Percentiles rank a stretch among this genome's conserved stretches.
phyloP scores from a whole-genome alignment of 805 yeast species.

The Yarrowia sp. region DNA sequence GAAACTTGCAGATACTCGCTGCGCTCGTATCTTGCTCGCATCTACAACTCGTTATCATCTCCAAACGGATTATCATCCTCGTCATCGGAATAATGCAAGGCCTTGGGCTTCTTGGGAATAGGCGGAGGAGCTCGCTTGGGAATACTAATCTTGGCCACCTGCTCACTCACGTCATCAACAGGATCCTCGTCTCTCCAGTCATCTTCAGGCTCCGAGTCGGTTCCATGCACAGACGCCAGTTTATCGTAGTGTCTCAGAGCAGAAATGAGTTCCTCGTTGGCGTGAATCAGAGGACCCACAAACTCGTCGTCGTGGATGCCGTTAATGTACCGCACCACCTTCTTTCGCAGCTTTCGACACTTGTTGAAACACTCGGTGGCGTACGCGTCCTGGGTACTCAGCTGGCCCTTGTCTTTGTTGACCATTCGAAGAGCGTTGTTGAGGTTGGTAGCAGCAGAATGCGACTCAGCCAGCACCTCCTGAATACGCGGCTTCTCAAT shows the following conservation, averaged over 20 bases:
- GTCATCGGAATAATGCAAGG: slow-evolving; percentile 45
- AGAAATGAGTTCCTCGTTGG: slow-evolving; percentile 86
- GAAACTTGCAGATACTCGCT: too few species aligned
- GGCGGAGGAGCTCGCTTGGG: slow-evolving; percentile 43
- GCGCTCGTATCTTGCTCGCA: too few species aligned
- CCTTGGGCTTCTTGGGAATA: slow-evolving; percentile 39
- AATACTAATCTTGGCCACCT: slow-evolving; percentile 27
- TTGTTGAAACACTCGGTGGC: slow-evolving; percentile 73
- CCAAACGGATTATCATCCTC: slow-evolving; percentile 58
- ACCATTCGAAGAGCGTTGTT: slow-evolving; percentile 61
- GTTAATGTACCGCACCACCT: slow-evolving; percentile 82
- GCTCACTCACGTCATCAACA: slow-evolving; percentile 47
- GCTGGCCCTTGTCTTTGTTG: slow-evolving; percentile 53
- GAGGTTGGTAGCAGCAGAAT: slow-evolving; percentile 74
- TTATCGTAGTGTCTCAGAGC: slow-evolving; percentile 75
- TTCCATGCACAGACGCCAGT: slow-evolving; percentile 55
- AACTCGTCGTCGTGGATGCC: slow-evolving; percentile 83
- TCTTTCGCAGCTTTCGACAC: slow-evolving; percentile 77
- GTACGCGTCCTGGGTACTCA: slow-evolving; percentile 68
- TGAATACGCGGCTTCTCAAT: slow-evolving; percentile 78
- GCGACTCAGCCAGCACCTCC: slow-evolving; percentile 72
- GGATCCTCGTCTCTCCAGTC: slow-evolving; percentile 38
- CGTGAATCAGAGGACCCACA: slow-evolving; percentile 83
- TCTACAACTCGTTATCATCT: slow-evolving; percentile 51
- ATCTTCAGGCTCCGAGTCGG: slow-evolving; percentile 55